phyloP scores from a whole-genome alignment of 1,139 yeast species.

The Pichia inconspicua region DNA sequence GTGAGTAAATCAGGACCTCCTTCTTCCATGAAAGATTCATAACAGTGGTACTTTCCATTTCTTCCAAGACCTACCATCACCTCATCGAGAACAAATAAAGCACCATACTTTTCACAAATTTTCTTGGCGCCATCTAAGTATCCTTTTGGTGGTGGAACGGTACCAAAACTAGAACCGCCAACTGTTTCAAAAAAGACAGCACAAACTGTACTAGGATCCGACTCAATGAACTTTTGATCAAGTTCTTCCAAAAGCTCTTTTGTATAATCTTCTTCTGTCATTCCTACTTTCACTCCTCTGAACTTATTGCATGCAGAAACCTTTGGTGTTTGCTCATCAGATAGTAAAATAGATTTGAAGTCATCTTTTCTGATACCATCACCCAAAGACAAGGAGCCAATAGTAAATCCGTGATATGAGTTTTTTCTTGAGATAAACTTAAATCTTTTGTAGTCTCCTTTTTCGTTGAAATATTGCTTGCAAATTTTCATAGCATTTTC shows the following conservation, averaged over 20 bases:
- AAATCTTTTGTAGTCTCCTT: conserved; percentile 40
- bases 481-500: conserved; percentile 48
- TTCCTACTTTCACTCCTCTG: conserved; percentile 37
- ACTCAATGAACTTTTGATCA: conserved; percentile 42
- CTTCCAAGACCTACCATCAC: conserved; percentile 48
- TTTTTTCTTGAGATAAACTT: conserved; percentile 46
- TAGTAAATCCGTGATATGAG: conserved; percentile 53
- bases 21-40: conserved; percentile 38
- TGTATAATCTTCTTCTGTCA: conserved; percentile 42
- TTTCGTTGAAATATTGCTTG: conserved; percentile 49
- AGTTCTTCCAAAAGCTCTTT: conserved; percentile 39
- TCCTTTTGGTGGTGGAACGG: conserved; percentile 46
- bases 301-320: conserved; percentile 44
- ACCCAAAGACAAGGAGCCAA: conserved; percentile 46
- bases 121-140: conserved; percentile 37
- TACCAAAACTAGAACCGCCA: conserved; percentile 53
- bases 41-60: conserved; percentile 33
- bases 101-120: conserved; percentile 40
- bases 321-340: conserved; percentile 38
- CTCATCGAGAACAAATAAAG: conserved; percentile 39
- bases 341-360: conserved; percentile 36
- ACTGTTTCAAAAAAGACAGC: conserved; percentile 51
- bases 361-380: conserved; percentile 36
- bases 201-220: conserved; percentile 48
- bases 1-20: conserved; percentile 56